Percentiles rank a stretch among this genome's conserved stretches.
Evolutionary conservation across 2,329 filamentous ascomycete genomes (phyloP).

Genomic region (Sclerotinia trifoliorum): DNA sequence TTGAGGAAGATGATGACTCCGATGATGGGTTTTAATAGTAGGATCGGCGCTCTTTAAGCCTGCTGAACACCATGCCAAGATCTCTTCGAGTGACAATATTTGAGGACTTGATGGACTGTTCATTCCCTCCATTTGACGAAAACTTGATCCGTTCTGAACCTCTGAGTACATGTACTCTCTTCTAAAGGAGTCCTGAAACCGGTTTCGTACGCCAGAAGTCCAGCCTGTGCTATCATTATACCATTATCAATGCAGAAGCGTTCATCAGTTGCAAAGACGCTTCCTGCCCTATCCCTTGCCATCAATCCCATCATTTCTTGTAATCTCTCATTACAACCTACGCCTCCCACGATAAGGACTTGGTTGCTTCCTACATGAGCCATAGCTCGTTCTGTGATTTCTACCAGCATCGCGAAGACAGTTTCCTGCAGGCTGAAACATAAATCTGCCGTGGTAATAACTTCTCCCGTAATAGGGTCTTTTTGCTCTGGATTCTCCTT

Average conservation of each 20-base stretch:
- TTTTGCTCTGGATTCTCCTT: constrained; percentile 46
- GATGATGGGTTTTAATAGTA: constrained; percentile 40
- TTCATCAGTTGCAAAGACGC: constrained; percentile 93
- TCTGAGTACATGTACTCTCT: constrained; percentile 81
- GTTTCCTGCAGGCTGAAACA: constrained; percentile 97
- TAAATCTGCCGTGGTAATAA: constrained; percentile 76
- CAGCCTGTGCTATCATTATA: constrained; percentile 99
- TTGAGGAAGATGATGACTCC: constrained; percentile 68
- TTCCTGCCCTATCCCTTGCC: constrained; percentile 84
- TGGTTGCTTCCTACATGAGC: constrained; percentile 89
- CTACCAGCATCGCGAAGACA: constrained; percentile 93
- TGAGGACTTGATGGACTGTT: constrained; percentile 21
- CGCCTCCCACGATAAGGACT: constrained; percentile 92
- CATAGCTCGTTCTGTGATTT: constrained; percentile 98
- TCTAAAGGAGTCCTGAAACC: constrained; percentile 75
- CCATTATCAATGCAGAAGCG: constrained; percentile 98
- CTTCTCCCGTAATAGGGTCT: constrained; percentile 51
- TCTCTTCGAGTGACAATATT: background rate
- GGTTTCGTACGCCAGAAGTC: constrained; percentile 77
- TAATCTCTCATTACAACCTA: constrained; percentile 89
- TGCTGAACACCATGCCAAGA: background rate
- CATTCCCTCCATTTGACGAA: constrained; percentile 73
- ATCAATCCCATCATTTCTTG: constrained; percentile 99
- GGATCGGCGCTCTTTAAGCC: background rate
- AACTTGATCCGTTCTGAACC: constrained; percentile 81